Evolutionary conservation across 306 rosid genomes (phyloP), one percentile per base, ranked within the genome.

Genomic region (Pterocarpus santalinus): DNA sequence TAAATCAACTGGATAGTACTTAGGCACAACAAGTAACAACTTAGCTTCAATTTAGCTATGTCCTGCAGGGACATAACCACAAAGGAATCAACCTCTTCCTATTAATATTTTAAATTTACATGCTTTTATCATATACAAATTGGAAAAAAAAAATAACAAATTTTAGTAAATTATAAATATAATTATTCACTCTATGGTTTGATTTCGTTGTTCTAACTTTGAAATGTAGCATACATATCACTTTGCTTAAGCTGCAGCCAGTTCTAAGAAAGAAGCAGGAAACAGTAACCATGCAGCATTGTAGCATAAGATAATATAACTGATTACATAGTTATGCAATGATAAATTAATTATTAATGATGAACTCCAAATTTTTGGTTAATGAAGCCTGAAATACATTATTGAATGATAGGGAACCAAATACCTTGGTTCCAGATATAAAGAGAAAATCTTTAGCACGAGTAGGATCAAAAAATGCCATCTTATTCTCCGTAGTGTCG

Each of bases 371-470:
- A 11, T 5, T 63, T 49, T 60, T 63, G 75, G 62, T 70, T 15
- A 33, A 52, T 47, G 72, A 52, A 70, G 72, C 76, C 52, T 69
- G 35, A 53, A 32, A 44, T 44, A 67, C 32, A 13, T 60, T 5
- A 73, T 2, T 44, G 55, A 80, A 62, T 62, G 16, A 39, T 17
- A 47, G 46, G 14, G 66, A 78, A 62, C 39, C 11, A 66, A 49
- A 70, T 79, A 96, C 99, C 97, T 96, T 96, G 84, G 97, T 93
- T 79, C 98, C 99, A 0, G 97, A 93, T 85, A 93, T 96, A 87
- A 96, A 93, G 86, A 96, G 94, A 83, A 96, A 93, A 69, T 96
- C 94, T 85, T 92, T 76, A 11, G 98, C 79, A 0, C 98, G 97
- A 12, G 89, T 62, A 51, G 98, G 98, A 44, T 96, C 94, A 53